phyloP scores from a whole-genome alignment of 2,329 filamentous ascomycete genomes.

The Trichoderma endophyticum region DNA sequence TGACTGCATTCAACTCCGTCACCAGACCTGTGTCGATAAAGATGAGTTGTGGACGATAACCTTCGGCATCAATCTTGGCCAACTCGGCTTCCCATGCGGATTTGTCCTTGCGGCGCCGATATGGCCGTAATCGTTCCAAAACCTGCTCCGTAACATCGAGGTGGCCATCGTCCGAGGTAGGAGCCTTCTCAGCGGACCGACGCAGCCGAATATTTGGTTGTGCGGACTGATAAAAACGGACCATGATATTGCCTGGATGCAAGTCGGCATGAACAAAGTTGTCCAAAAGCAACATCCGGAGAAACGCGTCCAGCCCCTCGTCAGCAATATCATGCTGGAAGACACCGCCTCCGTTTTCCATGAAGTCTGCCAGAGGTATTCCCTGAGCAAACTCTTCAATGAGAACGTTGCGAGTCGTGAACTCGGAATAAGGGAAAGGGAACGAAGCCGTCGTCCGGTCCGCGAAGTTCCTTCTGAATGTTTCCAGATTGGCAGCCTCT shows the following conservation, averaged over 20 bases:
- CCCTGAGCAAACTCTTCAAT: conserved; percentile 96
- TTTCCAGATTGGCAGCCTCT: conserved; percentile 83
- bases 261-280: conserved; percentile 97
- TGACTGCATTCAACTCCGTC: conserved; percentile 83
- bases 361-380: conserved; percentile 84
- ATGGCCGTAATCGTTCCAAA: conserved; percentile 72
- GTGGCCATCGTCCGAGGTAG: conserved; percentile 44
- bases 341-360: conserved; percentile 85
- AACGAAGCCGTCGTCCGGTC: conserved; percentile 93
- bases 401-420: conserved; percentile 86
- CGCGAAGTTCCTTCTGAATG: conserved; percentile 88
- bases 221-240: conserved; percentile 88
- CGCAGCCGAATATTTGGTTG: conserved; percentile 58
- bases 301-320: conserved; percentile 90
- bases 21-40: conserved; percentile 97
- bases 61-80: conserved; percentile 74
- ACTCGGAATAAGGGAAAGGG: conserved; percentile 88
- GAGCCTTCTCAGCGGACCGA: conserved; percentile 28
- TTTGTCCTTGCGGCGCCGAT: conserved; percentile 58
- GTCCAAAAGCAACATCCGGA: conserved; percentile 94
- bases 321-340: conserved; percentile 94
- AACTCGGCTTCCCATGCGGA: conserved; percentile 73
- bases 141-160: conserved; percentile 85
- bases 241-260: conserved; percentile 98
- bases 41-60: conserved; percentile 88